Conservation (phyloP, 2,329 filamentous ascomycete genomes). For the Hypoxylon sp. region DNA sequence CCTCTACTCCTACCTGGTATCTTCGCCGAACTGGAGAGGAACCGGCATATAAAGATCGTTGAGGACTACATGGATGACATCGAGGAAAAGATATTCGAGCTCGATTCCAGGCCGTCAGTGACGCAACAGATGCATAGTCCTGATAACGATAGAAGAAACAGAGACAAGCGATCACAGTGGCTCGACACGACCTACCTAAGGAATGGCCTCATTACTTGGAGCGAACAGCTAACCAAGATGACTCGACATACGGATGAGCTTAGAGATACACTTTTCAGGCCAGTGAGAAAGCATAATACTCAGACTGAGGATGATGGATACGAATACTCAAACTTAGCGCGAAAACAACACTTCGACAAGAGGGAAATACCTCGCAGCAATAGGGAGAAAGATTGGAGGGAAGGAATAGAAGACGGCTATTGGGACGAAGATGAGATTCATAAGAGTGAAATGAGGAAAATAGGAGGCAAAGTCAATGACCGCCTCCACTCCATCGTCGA, state of each 20-base stretch:
- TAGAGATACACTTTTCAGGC: slow-evolving; percentile 3
- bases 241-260: slow-evolving; percentile 35
- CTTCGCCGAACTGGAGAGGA: slow-evolving; percentile 53
- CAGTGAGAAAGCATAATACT: not conserved
- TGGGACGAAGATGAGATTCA: not conserved
- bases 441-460: slow-evolving; percentile 16
- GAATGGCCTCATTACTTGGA: slow-evolving; percentile 50
- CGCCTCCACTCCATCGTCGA: slow-evolving; percentile 47
- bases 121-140: slow-evolving; percentile 14
- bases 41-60: slow-evolving; percentile 44
- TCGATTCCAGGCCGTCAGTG: slow-evolving; percentile 27
- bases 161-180: slow-evolving; percentile 45
- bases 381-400: not conserved
- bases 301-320: not conserved
- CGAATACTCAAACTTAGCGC: not conserved
- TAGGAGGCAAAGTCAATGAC: slow-evolving; percentile 40
- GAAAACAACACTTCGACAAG: not conserved
- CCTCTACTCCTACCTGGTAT: slow-evolving; percentile 53
- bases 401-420: not conserved
- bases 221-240: slow-evolving; percentile 47
- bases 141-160: slow-evolving; percentile 22
- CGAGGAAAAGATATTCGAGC: slow-evolving; percentile 46
- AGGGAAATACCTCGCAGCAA: not conserved
- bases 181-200: slow-evolving; percentile 49
- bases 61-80: slow-evolving; percentile 45